These are phyloP conservation scores for Pseudevernia furfuracea DNA, from an alignment of 495 filamentous ascomycete genomes.

Conservation along the genomic window DNA sequence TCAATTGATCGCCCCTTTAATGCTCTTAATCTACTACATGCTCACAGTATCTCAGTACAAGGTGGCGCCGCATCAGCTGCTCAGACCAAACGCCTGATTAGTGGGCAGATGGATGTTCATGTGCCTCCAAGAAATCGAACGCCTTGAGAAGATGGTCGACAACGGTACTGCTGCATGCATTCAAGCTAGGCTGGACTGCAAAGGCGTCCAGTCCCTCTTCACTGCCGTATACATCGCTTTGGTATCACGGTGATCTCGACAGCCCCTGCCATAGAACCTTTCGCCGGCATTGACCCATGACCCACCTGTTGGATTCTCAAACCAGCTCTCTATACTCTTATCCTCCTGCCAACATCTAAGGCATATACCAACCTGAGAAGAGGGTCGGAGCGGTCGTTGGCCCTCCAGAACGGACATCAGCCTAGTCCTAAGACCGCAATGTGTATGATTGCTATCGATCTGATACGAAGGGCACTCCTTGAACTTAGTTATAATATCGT, in stretches of 20 bases:
- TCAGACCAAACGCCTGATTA: background rate
- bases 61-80: background rate
- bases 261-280: background rate
- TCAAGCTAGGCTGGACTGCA: background rate
- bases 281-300: constrained; percentile 12
- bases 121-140: background rate
- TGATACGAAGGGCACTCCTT: constrained; percentile 67
- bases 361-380: constrained; percentile 21
- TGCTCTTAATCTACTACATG: background rate
- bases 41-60: background rate
- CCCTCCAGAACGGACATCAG: constrained; percentile 61
- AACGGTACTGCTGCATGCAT: background rate
- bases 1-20: background rate
- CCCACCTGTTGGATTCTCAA: constrained; percentile 20
- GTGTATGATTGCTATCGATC: constrained; percentile 66
- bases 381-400: constrained; percentile 38
- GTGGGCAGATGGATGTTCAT: background rate
- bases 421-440: constrained; percentile 66
- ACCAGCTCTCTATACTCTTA: constrained; percentile 23
- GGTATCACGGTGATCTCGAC: constrained; percentile 12
- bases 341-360: constrained; percentile 23
- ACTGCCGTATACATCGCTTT: constrained; percentile 24
- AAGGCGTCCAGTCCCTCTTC: constrained; percentile 24
- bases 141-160: background rate
- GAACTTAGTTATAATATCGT: constrained; percentile 45